These are phyloP conservation scores for Huntiella moniliformis DNA, from an alignment of 2,329 filamentous ascomycete genomes.

Conservation along the genomic window DNA sequence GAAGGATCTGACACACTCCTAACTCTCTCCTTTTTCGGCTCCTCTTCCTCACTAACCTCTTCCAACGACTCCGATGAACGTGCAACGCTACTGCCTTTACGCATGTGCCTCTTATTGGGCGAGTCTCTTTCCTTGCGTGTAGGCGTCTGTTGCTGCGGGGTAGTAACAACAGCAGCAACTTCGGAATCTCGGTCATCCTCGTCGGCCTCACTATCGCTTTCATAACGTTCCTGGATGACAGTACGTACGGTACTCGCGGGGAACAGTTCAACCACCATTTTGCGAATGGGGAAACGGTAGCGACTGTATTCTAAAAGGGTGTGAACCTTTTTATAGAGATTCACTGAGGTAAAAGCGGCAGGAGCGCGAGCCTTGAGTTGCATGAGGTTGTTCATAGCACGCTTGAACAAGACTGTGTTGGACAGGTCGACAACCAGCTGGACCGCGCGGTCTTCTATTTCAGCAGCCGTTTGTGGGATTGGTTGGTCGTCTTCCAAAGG, in stretches of 20 bases:
- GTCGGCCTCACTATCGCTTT: constrained; percentile 30
- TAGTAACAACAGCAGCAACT: neutral
- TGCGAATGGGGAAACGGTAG: constrained; percentile 68
- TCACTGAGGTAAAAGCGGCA: constrained; percentile 53
- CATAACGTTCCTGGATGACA: constrained; percentile 59
- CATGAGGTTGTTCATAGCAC: constrained; percentile 62
- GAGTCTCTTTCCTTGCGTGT: constrained; percentile 5
- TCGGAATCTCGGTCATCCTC: constrained; percentile 19
- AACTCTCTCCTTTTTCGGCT: constrained; percentile 35
- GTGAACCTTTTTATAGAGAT: constrained; percentile 72
- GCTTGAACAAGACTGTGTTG: constrained; percentile 83
- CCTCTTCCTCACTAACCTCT: constrained; percentile 16
- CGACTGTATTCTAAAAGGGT: constrained; percentile 73
- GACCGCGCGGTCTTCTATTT: constrained; percentile 61
- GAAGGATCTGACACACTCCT: constrained; percentile 30
- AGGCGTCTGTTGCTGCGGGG: neutral
- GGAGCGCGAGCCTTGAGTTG: constrained; percentile 61
- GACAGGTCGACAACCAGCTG: constrained; percentile 74
- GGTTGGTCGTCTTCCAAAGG: constrained; percentile 25
- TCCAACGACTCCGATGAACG: constrained; percentile 4
- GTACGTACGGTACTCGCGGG: constrained; percentile 73
- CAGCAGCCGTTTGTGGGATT: constrained; percentile 18
- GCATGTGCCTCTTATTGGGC: constrained; percentile 6
- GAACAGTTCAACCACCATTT: constrained; percentile 85
- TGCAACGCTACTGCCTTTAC: constrained; percentile 8